Conservation (phyloP, 1,284 basidiomycete species). For the Pseudozyma flocculosa region DNA sequence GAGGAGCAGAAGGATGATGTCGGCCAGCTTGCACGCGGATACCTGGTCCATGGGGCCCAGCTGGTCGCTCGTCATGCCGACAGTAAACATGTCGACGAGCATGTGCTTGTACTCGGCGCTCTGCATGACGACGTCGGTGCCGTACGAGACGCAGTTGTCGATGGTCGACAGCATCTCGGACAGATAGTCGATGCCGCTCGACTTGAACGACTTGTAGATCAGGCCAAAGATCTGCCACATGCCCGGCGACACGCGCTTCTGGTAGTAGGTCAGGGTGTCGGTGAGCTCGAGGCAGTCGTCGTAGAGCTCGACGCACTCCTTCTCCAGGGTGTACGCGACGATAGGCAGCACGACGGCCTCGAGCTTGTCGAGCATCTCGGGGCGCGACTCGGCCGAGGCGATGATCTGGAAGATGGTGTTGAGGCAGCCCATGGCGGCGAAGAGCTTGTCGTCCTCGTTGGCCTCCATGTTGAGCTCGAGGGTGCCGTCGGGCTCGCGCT, state of each 20-base stretch:
- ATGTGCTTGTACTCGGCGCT: constrained; percentile 76
- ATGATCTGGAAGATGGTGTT: constrained; percentile 62
- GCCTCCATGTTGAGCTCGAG: constrained; percentile 68
- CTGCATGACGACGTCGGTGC: constrained; percentile 72
- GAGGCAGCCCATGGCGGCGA: constrained; percentile 75
- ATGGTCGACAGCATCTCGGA: constrained; percentile 81
- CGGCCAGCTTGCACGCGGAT: constrained; percentile 81
- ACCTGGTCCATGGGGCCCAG: constrained; percentile 70
- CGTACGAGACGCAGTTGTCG: constrained; percentile 87
- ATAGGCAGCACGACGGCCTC: constrained; percentile 79
- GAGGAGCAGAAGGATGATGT: constrained; percentile 77
- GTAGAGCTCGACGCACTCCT: constrained; percentile 66
- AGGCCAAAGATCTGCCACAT: constrained; percentile 86
- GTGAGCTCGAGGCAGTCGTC: constrained; percentile 85
- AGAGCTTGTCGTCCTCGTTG: constrained; percentile 62
- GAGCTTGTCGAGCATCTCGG: constrained; percentile 75
- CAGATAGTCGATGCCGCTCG: constrained; percentile 76
- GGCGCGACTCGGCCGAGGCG: constrained; percentile 70
- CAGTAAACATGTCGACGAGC: constrained; percentile 80
- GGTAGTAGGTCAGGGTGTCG: constrained; percentile 80
- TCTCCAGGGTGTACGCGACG: constrained; percentile 70
- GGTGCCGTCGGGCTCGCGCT: constrained; percentile 60
- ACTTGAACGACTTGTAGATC: constrained; percentile 81
- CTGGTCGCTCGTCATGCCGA: constrained; percentile 70
- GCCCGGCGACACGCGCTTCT: constrained; percentile 71